Percentiles rank a stretch among this genome's conserved stretches.
Evolutionary conservation across 2,329 filamentous ascomycete genomes (phyloP).

Genomic region (Paramyrothecium sp.): DNA sequence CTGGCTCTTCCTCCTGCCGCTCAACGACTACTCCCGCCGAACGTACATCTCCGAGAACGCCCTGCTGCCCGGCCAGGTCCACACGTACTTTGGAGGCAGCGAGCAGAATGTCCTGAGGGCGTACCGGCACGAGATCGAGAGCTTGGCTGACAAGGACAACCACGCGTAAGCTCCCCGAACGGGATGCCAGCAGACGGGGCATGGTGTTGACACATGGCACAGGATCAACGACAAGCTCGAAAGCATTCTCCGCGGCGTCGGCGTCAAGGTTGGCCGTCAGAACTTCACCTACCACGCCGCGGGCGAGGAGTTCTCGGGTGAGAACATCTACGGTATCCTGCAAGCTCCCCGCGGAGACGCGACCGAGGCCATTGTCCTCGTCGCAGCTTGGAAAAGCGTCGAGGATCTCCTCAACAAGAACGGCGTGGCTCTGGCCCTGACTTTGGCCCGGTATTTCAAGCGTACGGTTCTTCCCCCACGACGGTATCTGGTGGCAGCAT

Average conservation of each 20-base stretch:
- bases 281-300: slow-evolving; percentile 82
- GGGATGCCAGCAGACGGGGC: too few relatives aligned
- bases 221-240: slow-evolving; percentile 71
- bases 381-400: slow-evolving; percentile 85
- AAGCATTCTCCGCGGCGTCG: slow-evolving; percentile 72
- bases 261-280: slow-evolving; percentile 85
- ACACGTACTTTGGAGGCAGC: slow-evolving; percentile 95
- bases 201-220: background rate
- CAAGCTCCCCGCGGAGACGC: slow-evolving; percentile 94
- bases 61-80: slow-evolving; percentile 89
- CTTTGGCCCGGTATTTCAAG: slow-evolving; percentile 92
- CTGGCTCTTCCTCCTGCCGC: slow-evolving; percentile 87
- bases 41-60: slow-evolving; percentile 99
- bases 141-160: slow-evolving; percentile 53
- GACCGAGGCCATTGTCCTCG: slow-evolving; percentile 92
- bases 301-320: slow-evolving; percentile 70
- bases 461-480: slow-evolving; percentile 39
- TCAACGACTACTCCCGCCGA: slow-evolving; percentile 84
- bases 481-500: background rate
- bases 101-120: slow-evolving; percentile 94
- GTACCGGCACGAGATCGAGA: slow-evolving; percentile 80
- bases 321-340: slow-evolving; percentile 92
- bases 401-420: slow-evolving; percentile 78
- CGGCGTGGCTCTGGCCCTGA: slow-evolving; percentile 82
- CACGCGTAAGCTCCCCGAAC: slow-evolving; percentile 40